Base-by-base conservation (phyloP, 1,284 basidiomycete genomes). In the Cryptococcus sp. region DNA sequence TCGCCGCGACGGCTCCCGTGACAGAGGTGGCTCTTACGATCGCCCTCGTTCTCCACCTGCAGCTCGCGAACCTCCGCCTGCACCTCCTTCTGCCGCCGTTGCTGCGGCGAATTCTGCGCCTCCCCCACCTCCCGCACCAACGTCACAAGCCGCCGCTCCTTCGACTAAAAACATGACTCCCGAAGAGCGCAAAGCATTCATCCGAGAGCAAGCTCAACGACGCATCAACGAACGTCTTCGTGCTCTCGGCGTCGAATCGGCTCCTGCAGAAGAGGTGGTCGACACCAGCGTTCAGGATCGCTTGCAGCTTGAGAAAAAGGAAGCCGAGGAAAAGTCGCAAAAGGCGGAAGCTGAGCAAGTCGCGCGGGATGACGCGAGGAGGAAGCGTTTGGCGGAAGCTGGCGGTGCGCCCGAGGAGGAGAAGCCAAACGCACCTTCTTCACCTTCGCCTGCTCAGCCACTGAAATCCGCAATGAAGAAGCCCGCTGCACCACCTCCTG, bases 181-280 rank as follows among this genome's bases (percentile, higher is more conserved):
- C 0, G 92, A 89, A 64, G 91, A 98, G 72, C 86, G 91, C 11
- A 82, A 85, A 54, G 91, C 89, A 0, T 93, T 83, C 72, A 85
- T 91, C 63, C 86, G 86, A 19, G 87, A 86, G 3, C 87, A 96
- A 74, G 95, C 93, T 1, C 87, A 91, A 70, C 84, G 87, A 20
- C 85, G 89, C 46, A 86, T 97, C 39, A 86, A 92, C 67, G 93
- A 89, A 45, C 88, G 95, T 34, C 93, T 91, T 83, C 85, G 87
- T 43, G 89, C 89, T 10, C 83, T 98, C 3, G 95, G 96, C 16
- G 82, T 87, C 29, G 82, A 89, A 2, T 81, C 84, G 1, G 76
- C 83, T 5, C 78, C 87, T 3, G 69, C 84, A 1, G 69, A 70
- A 23, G 74, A 78, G 39, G 70, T 70, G 19, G 80, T 91, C 2